Percentiles rank a stretch among this genome's conserved stretches.
Conservation (phyloP, 2,329 filamentous ascomycete species). For the Botrytis cinerea region DNA sequence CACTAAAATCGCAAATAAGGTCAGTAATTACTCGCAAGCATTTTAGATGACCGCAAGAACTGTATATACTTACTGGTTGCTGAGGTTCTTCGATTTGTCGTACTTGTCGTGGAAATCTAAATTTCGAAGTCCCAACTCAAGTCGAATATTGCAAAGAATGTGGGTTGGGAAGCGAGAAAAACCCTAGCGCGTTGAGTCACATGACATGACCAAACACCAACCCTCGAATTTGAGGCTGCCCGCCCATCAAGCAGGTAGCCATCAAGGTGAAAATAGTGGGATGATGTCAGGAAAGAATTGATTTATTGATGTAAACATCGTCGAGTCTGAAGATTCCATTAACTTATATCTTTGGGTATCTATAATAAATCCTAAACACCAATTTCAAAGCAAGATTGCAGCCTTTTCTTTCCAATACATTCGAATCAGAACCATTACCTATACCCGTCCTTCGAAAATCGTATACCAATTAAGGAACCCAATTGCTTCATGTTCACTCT, state of each 20-base stretch:
- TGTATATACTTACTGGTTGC: conserved; percentile 56
- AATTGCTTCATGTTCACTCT: neutral
- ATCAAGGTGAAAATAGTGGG: neutral
- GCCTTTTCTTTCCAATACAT: neutral
- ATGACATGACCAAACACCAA: neutral
- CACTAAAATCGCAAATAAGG: conserved; percentile 57
- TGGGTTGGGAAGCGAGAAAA: conserved; percentile 9
- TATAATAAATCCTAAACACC: conserved; percentile 5
- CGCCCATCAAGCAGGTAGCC: neutral
- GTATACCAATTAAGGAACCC: neutral
- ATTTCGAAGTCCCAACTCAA: conserved; percentile 23
- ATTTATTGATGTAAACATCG: neutral
- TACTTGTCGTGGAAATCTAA: conserved; percentile 30
- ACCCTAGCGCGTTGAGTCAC: conserved; percentile 15
- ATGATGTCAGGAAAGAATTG: neutral
- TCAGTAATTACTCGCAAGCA: conserved; percentile 39
- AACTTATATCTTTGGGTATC: conserved; percentile 9
- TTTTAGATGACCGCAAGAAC: conserved; percentile 6
- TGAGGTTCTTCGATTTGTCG: conserved; percentile 37
- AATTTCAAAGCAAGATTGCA: neutral
- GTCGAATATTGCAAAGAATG: conserved; percentile 18
- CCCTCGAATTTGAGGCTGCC: conserved; percentile 15
- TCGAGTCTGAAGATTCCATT: neutral
- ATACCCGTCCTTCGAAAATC: neutral
- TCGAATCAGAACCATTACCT: neutral